Evolutionary conservation across 2,329 filamentous ascomycete genomes (phyloP).

Genomic region (Lizonia empirigonia): DNA sequence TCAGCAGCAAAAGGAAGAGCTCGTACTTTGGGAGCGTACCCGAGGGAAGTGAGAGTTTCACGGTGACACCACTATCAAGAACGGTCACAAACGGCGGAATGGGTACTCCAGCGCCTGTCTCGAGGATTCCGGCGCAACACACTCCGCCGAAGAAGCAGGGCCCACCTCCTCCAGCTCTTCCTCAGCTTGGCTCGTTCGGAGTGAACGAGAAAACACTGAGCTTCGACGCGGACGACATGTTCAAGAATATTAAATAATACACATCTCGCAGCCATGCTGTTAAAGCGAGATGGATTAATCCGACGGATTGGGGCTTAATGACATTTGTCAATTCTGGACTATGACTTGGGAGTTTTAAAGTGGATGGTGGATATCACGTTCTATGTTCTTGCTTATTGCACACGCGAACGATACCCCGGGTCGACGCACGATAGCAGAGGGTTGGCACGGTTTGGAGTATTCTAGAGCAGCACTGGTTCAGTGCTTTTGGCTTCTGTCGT

Average conservation of each 20-base stretch:
- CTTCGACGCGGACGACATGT: slow-evolving; percentile 48
- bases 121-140: not conserved
- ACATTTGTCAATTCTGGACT: slow-evolving; percentile 36
- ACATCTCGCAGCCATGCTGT: not conserved
- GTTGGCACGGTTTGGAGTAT: slow-evolving; percentile 22
- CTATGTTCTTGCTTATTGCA: slow-evolving; percentile 41
- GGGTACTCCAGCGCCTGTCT: slow-evolving; percentile 16
- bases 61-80: slow-evolving; percentile 8
- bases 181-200: slow-evolving; percentile 46
- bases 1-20: slow-evolving; percentile 45
- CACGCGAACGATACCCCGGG: slow-evolving; percentile 47
- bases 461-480: slow-evolving; percentile 19
- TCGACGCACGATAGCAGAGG: slow-evolving; percentile 34
- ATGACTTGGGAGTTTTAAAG: slow-evolving; percentile 37
- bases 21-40: slow-evolving; percentile 42
- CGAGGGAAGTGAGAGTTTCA: slow-evolving; percentile 38
- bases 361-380: slow-evolving; percentile 24
- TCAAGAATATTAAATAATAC: slow-evolving; percentile 48
- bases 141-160: slow-evolving; percentile 36
- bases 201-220: slow-evolving; percentile 42
- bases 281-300: slow-evolving; percentile 12
- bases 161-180: slow-evolving; percentile 49
- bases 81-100: slow-evolving; percentile 26
- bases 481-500: slow-evolving; percentile 18
- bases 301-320: slow-evolving; percentile 39